A percentile compares a stretch with the other conserved stretches of the same genome.
Evolutionary conservation across 768 basidiomycete species (phyloP).

Genomic region (Tubosaeta sp.): DNA sequence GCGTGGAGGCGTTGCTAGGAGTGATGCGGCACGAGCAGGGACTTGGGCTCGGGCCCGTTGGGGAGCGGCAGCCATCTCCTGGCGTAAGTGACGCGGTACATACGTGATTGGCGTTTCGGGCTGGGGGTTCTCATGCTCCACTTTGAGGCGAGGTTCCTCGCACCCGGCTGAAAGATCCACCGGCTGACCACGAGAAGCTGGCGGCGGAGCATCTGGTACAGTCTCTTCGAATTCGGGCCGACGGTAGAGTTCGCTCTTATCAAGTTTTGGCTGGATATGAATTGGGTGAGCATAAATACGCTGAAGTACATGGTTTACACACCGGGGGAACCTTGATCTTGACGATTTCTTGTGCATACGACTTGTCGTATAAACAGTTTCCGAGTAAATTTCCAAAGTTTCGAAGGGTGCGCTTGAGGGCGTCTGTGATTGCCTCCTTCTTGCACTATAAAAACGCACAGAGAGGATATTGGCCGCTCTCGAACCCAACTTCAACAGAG

Average conservation of each 20-base stretch:
- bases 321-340: slow-evolving; percentile 87
- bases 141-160: slow-evolving; percentile 13
- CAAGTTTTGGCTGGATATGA: slow-evolving; percentile 54
- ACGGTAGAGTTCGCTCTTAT: slow-evolving; percentile 62
- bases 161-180: not conserved
- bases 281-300: not conserved
- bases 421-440: slow-evolving; percentile 98
- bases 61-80: slow-evolving; percentile 12
- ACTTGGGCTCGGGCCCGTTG: slow-evolving; percentile 8
- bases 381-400: slow-evolving; percentile 94
- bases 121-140: slow-evolving; percentile 9
- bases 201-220: slow-evolving; percentile 25
- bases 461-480: not conserved
- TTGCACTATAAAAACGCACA: slow-evolving; percentile 66
- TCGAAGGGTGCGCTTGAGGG: slow-evolving; percentile 81
- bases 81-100: slow-evolving; percentile 40
- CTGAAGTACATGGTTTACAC: slow-evolving; percentile 26
- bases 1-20: not conserved
- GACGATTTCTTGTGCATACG: slow-evolving; percentile 74
- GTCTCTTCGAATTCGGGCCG: slow-evolving; percentile 63
- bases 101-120: slow-evolving; percentile 27
- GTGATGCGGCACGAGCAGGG: not conserved
- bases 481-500: not conserved
- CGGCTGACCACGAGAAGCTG: not conserved
- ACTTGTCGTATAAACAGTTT: slow-evolving; percentile 96